Evolutionary conservation across 345 rosid genomes (phyloP), one percentile per base, ranked within the genome.

Genomic region (Turnera subulata): DNA sequence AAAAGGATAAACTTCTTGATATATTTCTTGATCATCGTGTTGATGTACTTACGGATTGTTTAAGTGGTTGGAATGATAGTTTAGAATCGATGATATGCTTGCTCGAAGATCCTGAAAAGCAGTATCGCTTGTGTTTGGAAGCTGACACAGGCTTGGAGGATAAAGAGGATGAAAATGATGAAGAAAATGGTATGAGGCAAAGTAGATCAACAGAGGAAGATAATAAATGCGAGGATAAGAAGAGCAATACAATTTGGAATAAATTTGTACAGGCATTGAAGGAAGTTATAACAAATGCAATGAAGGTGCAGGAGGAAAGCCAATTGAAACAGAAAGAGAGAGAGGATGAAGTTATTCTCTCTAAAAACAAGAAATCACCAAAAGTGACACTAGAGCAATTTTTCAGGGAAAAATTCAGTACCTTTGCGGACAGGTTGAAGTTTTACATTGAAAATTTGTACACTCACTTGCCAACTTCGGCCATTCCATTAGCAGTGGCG

Each of bases 11-110:
- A 26, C 50, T 68, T 8, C 59, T 69, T 46, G 73, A 77, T 20
- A 63, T 82, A 50, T 77, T 49, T 57, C 46, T 82, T 65, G 84
- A 79, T 45, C 39, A 65, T 58, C 82, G 87, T n/a, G 56, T 72
- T 7, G 2, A 70, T 38, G 51, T 37, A 54, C 76, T 82, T 21
- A 17, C 5, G 2, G 61, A 75, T 40, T 68, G 78, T 60, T 38
- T 25, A 19, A 59, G 57, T 20, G 74, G 82, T 17, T 70, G 76
- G 77, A 13, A 35, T 54, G 52, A 66, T 0, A 18, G 59, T 59
- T 20, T 70, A 24, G 22, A 35, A 38, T 60, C 76, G 12, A 53
- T 65, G 62, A 66, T 67, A 38, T 53, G 58, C 33, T 66, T 73
- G 40, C 66, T 82, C 16, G 60, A 66, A 1, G 51, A 69, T 24